A percentile compares a stretch with the other conserved stretches of the same genome.
phyloP scores from a whole-genome alignment of 805 yeast genomes.

The Cyberlindnera petersonii region DNA sequence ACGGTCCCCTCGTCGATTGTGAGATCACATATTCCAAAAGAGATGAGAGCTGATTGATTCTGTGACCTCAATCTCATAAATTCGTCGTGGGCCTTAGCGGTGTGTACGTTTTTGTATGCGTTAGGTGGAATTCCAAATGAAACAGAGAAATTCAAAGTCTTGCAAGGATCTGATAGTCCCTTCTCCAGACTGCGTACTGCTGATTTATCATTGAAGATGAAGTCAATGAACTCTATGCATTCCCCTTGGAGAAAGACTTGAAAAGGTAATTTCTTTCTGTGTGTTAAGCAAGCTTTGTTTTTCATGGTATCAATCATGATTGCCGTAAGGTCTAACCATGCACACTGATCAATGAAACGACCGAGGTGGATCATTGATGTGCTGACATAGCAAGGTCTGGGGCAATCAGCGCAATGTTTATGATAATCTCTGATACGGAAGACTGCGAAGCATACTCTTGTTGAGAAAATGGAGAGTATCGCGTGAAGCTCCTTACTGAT shows the following conservation, averaged over 20 bases:
- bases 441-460: not conserved
- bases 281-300: not conserved
- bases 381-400: not conserved
- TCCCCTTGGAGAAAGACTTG: not conserved
- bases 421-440: not conserved
- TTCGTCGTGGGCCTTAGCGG: too few species aligned
- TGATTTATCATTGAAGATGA: not conserved
- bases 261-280: not conserved
- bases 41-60: too few species aligned
- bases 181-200: not conserved
- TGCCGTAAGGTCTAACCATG: not conserved
- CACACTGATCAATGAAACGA: not conserved
- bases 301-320: not conserved
- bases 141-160: not conserved
- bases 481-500: too few species aligned
- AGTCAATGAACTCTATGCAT: not conserved
- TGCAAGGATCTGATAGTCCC: not conserved
- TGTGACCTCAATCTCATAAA: too few species aligned
- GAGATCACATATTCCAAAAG: too few species aligned
- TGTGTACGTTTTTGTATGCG: too few species aligned
- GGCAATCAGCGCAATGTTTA: not conserved
- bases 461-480: not conserved
- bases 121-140: not conserved
- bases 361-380: not conserved
- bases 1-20: too few species aligned